These are phyloP conservation scores for Colletotrichum truncatum DNA, from an alignment of 2,329 filamentous ascomycete species.

Conservation along the genomic window DNA sequence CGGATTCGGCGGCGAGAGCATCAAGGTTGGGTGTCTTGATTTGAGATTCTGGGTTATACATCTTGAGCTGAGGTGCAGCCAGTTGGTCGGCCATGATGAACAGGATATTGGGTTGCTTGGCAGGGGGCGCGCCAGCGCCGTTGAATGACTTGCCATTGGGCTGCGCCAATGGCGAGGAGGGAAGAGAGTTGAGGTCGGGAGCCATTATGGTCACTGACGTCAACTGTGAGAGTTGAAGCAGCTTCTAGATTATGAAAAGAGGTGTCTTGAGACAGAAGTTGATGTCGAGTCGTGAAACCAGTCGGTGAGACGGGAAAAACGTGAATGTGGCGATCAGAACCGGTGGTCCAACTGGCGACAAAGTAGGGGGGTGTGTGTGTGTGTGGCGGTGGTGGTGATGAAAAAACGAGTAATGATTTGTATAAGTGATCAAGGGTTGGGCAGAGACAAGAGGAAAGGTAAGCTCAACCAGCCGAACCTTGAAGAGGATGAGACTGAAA, in stretches of 20 bases:
- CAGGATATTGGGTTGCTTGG: conserved; percentile 52
- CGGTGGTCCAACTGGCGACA: not conserved
- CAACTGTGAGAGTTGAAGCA: not conserved
- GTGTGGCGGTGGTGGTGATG: not conserved
- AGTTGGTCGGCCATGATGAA: conserved; percentile 99
- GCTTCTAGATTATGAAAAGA: not conserved
- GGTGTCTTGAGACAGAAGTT: not conserved
- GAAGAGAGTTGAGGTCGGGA: conserved; percentile 78
- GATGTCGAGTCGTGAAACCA: not conserved
- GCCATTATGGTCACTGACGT: conserved; percentile 59
- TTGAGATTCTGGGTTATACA: conserved; percentile 87
- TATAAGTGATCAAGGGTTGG: conserved; percentile 19
- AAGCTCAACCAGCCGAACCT: conserved; percentile 1
- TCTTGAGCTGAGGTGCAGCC: conserved; percentile 88
- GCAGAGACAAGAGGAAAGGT: not conserved
- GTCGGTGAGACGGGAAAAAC: not conserved
- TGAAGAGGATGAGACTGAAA: conserved; percentile 1
- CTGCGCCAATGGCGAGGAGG: conserved; percentile 57
- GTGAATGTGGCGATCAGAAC: not conserved
- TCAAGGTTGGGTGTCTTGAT: conserved; percentile 95
- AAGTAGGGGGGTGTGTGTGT: not conserved
- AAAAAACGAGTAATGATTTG: conserved; percentile 7
- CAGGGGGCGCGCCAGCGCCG: conserved; percentile 33
- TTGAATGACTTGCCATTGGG: conserved; percentile 29
- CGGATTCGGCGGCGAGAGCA: conserved; percentile 79